phyloP scores from a whole-genome alignment of 1,284 basidiomycete species.

The Afroboletus lepidellus region DNA sequence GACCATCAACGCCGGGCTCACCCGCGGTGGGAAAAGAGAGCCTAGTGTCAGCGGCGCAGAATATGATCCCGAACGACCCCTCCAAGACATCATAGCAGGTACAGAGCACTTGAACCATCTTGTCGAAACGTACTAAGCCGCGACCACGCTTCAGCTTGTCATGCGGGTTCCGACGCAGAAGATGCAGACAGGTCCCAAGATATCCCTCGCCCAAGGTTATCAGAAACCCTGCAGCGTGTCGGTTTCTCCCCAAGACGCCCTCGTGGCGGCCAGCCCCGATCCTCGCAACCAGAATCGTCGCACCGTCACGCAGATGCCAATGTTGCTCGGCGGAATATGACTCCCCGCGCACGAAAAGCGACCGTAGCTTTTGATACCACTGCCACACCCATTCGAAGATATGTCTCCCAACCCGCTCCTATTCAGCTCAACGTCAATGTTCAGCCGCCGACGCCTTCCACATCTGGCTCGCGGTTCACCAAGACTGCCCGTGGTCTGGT shows the following conservation, averaged over 20 bases:
- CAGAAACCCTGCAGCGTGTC: slow-evolving; percentile 62
- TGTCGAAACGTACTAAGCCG: background rate
- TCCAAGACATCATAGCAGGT: slow-evolving; percentile 70
- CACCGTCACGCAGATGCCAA: slow-evolving; percentile 16
- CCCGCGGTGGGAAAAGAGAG: slow-evolving; percentile 48
- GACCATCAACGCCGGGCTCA: slow-evolving; percentile 80
- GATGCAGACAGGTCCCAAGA: slow-evolving; percentile 31
- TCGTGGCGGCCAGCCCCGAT: slow-evolving; percentile 43
- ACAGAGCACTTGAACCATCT: slow-evolving; percentile 45
- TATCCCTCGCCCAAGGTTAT: slow-evolving; percentile 53
- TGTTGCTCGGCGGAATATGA: slow-evolving; percentile 27
- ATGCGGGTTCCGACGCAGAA: slow-evolving; percentile 13
- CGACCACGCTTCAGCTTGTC: slow-evolving; percentile 15
- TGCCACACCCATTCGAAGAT: slow-evolving; percentile 28
- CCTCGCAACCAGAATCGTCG: slow-evolving; percentile 19
- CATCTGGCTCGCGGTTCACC: slow-evolving; percentile 52
- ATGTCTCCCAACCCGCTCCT: slow-evolving; percentile 29
- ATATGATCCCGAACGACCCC: slow-evolving; percentile 82
- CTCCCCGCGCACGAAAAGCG: slow-evolving; percentile 37
- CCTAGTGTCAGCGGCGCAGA: slow-evolving; percentile 72
- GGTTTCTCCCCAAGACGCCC: slow-evolving; percentile 72
- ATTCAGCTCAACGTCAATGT: slow-evolving; percentile 49
- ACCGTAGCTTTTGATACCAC: slow-evolving; percentile 35
- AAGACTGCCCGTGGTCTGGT: slow-evolving; percentile 54
- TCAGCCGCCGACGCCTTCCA: slow-evolving; percentile 57